Conservation (phyloP, 768 basidiomycete species). For the Neoboletus subvelutipes region DNA sequence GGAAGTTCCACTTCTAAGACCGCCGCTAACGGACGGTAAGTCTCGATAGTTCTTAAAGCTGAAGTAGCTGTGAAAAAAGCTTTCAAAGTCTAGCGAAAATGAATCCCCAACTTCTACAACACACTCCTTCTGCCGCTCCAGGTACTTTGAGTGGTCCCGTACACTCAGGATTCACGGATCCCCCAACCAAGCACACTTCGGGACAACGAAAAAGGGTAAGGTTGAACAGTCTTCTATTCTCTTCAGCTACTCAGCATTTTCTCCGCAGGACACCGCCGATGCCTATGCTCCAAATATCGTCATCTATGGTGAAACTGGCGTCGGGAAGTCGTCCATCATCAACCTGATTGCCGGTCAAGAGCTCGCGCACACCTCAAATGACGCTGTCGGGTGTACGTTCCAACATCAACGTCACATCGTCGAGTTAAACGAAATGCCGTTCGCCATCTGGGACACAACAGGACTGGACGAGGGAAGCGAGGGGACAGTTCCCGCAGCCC, state of each 20-base stretch:
- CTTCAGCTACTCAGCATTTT: not conserved
- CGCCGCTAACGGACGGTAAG: too few relatives aligned
- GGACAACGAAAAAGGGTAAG: not conserved
- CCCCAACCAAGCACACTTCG: too few relatives aligned
- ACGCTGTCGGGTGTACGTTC: conserved; percentile 4
- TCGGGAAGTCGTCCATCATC: conserved; percentile 10
- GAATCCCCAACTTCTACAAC: not conserved
- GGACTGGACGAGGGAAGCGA: conserved; percentile 3
- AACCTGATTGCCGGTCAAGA: conserved; percentile 7
- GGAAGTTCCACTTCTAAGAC: too few relatives aligned
- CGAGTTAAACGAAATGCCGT: not conserved
- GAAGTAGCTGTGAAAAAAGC: not conserved
- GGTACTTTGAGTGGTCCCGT: not conserved
- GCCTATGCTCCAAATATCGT: conserved; percentile 1
- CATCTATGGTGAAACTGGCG: conserved; percentile 3
- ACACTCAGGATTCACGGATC: not conserved
- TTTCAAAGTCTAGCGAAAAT: not conserved
- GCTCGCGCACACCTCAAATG: not conserved
- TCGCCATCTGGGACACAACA: conserved; percentile 1
- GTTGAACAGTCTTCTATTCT: not conserved
- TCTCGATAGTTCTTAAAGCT: too few relatives aligned
- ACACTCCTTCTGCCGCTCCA: not conserved
- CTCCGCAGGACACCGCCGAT: not conserved
- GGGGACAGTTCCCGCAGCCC: conserved; percentile 1
- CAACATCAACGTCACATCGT: not conserved